phyloP scores from a whole-genome alignment of 2,329 filamentous ascomycete species.

The Aureobasidium sp. region DNA sequence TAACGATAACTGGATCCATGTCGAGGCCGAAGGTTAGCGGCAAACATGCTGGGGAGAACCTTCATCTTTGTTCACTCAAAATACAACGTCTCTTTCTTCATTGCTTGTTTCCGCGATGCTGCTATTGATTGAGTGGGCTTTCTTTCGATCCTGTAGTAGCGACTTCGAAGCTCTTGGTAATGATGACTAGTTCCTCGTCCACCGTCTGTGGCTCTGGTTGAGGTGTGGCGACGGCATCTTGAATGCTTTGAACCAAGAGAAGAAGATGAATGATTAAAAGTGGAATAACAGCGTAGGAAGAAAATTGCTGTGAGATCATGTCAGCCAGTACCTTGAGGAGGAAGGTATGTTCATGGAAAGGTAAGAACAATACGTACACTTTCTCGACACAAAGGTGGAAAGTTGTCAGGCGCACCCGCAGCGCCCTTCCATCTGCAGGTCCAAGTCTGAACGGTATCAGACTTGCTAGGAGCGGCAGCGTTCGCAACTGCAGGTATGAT shows the following conservation, averaged over 20 bases:
- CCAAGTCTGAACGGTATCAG: conserved; percentile 33
- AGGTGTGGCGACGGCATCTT: conserved; percentile 1
- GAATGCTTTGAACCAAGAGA: conserved; percentile 18
- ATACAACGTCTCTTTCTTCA: not conserved
- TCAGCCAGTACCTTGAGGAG: not conserved
- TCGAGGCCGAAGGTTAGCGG: not conserved
- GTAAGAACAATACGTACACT: conserved; percentile 27
- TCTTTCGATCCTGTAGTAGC: not conserved
- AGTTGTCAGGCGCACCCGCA: conserved; percentile 27
- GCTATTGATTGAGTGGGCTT: not conserved
- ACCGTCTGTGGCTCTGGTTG: not conserved
- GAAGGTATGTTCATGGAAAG: not conserved
- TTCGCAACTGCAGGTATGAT: conserved; percentile 31
- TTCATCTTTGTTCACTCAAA: not conserved
- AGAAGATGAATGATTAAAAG: conserved; percentile 34
- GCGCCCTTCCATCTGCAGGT: conserved; percentile 29
- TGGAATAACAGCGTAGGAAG: conserved; percentile 37
- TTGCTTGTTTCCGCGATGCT: not conserved
- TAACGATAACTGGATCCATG: not conserved
- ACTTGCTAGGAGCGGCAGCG: conserved; percentile 17
- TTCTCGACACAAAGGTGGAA: conserved; percentile 34
- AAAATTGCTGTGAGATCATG: conserved; percentile 30
- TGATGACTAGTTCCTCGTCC: conserved; percentile 1
- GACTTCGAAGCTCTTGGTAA: not conserved
- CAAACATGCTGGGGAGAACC: not conserved